Evolutionary conservation across 768 basidiomycete species (phyloP).

Genomic region (Boletus vermiculosoides): DNA sequence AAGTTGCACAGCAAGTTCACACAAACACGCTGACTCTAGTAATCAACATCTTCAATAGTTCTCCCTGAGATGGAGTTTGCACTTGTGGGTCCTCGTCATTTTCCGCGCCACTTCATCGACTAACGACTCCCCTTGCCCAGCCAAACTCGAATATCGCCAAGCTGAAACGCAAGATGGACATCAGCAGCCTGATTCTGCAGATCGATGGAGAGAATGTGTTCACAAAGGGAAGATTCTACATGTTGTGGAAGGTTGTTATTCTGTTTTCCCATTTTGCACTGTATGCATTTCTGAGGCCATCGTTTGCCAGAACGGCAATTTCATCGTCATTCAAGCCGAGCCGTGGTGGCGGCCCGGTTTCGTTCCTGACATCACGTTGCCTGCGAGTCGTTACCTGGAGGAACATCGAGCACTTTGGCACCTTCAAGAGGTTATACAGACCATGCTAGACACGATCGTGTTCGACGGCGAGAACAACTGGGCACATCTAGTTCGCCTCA

Average conservation of each 20-base stretch:
- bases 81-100: constrained; percentile 27
- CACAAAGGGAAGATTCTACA: constrained; percentile 21
- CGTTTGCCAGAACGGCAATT: constrained; percentile 26
- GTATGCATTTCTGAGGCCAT: constrained; percentile 6
- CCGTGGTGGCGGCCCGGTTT: constrained; percentile 25
- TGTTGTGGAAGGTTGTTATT: constrained; percentile 27
- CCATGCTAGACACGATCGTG: constrained; percentile 32
- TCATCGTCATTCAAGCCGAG: constrained; percentile 31
- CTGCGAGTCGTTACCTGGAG: neutral
- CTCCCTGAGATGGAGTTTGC: constrained; percentile 26
- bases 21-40: constrained; percentile 22
- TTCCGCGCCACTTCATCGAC: neutral
- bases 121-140: constrained; percentile 12
- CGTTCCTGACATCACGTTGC: neutral
- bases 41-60: neutral
- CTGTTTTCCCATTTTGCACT: neutral
- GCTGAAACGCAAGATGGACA: constrained; percentile 26
- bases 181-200: constrained; percentile 22
- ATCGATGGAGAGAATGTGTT: constrained; percentile 7
- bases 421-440: constrained; percentile 32
- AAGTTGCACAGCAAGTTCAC: constrained; percentile 11
- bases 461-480: constrained; percentile 34
- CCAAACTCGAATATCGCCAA: constrained; percentile 19
- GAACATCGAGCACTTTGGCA: constrained; percentile 25
- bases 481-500: constrained; percentile 34